These are phyloP conservation scores for Kwoniella mangroviensis DNA, from an alignment of 768 basidiomycete genomes.

Conservation along the genomic window DNA sequence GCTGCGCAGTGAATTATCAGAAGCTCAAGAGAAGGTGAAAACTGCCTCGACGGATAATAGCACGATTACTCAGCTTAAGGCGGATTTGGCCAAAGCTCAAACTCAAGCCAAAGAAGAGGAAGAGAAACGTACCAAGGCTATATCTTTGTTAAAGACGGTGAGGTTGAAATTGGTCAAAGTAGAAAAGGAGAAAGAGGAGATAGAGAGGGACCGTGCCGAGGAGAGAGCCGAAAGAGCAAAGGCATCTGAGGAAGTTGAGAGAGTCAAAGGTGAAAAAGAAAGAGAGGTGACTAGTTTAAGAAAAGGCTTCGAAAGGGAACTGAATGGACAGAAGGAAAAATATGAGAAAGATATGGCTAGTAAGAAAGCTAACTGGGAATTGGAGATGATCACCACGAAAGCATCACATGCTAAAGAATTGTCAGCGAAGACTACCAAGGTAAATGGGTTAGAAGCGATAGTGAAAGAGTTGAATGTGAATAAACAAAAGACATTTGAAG, in stretches of 20 bases:
- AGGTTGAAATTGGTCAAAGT: slow-evolving; percentile 94
- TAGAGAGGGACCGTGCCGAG: slow-evolving; percentile 69
- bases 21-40: slow-evolving; percentile 70
- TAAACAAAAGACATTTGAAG: slow-evolving; percentile 81
- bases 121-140: slow-evolving; percentile 93
- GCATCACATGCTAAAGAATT: slow-evolving; percentile 72
- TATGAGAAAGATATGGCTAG: slow-evolving; percentile 75
- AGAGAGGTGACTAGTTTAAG: slow-evolving; percentile 61
- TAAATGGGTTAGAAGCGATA: slow-evolving; percentile 72
- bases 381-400: slow-evolving; percentile 76
- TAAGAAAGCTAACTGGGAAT: slow-evolving; percentile 73
- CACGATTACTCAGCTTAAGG: slow-evolving; percentile 67
- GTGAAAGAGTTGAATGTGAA: slow-evolving; percentile 72
- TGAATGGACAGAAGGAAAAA: slow-evolving; percentile 66
- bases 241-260: slow-evolving; percentile 70
- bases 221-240: slow-evolving; percentile 60
- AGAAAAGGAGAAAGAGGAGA: slow-evolving; percentile 89
- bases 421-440: slow-evolving; percentile 65
- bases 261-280: slow-evolving; percentile 65
- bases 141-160: slow-evolving; percentile 91
- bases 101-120: slow-evolving; percentile 85
- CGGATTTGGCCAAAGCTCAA: slow-evolving; percentile 69
- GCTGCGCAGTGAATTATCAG: slow-evolving; percentile 70
- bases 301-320: slow-evolving; percentile 69
- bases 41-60: slow-evolving; percentile 61